phyloP scores from a whole-genome alignment of 305 asterid genomes.

The Fraxinus albicans region DNA sequence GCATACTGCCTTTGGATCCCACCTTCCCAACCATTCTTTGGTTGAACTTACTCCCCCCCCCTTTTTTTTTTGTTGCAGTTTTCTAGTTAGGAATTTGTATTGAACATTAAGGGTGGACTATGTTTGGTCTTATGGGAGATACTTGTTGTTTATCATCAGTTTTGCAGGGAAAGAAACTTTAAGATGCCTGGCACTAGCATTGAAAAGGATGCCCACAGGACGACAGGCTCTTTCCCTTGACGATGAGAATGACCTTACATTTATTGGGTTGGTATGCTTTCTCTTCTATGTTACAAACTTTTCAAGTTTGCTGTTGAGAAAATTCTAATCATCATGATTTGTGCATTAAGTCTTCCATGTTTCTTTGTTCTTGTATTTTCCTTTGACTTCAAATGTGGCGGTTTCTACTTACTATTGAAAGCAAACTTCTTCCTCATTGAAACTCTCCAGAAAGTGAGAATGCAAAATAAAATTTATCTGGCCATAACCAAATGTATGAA shows the following conservation, averaged over 20 bases:
- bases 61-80: not conserved
- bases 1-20: constrained; percentile 2
- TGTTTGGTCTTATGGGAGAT: constrained; percentile 20
- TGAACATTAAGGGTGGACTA: not conserved
- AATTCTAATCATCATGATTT: constrained; percentile 17
- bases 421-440: not conserved
- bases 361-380: not conserved
- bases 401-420: not conserved
- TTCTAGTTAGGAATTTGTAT: constrained; percentile 11
- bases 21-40: not conserved
- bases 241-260: constrained; percentile 94
- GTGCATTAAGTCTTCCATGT: not conserved
- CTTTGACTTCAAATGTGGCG: not conserved
- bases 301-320: constrained; percentile 13
- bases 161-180: constrained; percentile 97
- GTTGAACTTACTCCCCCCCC: not conserved
- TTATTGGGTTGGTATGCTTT: constrained; percentile 99
- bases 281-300: constrained; percentile 43
- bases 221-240: constrained; percentile 77
- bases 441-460: not conserved
- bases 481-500: not conserved
- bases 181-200: constrained; percentile 92
- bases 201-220: constrained; percentile 90
- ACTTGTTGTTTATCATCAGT: constrained; percentile 43
- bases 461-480: not conserved